Conservation (phyloP, 2,329 filamentous ascomycete species). For the Alternaria longipes region DNA sequence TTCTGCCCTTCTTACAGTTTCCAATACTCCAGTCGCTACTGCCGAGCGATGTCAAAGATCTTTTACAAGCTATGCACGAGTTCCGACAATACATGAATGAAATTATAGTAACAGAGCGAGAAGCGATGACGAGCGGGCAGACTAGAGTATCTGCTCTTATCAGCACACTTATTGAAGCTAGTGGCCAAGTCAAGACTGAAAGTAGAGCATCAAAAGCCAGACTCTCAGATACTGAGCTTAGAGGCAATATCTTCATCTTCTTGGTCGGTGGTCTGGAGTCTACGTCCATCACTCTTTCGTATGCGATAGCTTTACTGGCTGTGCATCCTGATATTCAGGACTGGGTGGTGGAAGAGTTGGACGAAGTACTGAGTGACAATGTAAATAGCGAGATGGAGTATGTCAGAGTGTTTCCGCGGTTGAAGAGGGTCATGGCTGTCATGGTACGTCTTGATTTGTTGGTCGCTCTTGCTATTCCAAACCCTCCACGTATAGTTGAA, state of each 20-base stretch:
- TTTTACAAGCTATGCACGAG: slow-evolving; percentile 25
- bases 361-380: slow-evolving; percentile 41
- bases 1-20: slow-evolving; percentile 17
- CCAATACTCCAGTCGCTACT: slow-evolving; percentile 25
- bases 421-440: slow-evolving; percentile 58
- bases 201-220: background rate
- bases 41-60: slow-evolving; percentile 27
- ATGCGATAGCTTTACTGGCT: slow-evolving; percentile 59
- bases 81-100: slow-evolving; percentile 32
- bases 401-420: slow-evolving; percentile 54
- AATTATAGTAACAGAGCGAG: background rate
- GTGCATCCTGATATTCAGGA: slow-evolving; percentile 60
- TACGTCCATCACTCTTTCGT: slow-evolving; percentile 60
- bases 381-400: slow-evolving; percentile 47
- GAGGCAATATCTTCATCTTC: slow-evolving; percentile 46
- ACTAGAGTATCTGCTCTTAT: slow-evolving; percentile 37
- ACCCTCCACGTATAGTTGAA: background rate
- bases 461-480: background rate
- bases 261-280: slow-evolving; percentile 45
- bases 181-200: slow-evolving; percentile 7
- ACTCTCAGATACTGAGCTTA: slow-evolving; percentile 34
- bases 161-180: slow-evolving; percentile 37
- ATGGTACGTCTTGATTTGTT: slow-evolving; percentile 51
- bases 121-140: background rate
- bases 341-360: slow-evolving; percentile 63